Conservation (phyloP, 345 rosid genomes). For the Microcos paniculata region DNA sequence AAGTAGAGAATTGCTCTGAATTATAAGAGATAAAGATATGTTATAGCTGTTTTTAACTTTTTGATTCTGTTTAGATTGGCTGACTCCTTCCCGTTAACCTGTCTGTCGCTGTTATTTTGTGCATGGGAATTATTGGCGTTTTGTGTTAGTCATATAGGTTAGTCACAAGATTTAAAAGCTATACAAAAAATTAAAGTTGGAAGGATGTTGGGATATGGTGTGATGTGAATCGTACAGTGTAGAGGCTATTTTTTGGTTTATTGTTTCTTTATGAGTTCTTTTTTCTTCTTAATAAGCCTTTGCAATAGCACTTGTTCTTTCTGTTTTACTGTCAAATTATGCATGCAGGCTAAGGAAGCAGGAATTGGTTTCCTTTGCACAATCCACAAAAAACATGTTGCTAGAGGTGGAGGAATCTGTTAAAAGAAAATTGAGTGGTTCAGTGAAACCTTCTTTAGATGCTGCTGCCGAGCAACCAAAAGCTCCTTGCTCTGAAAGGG, state of each 20-base stretch:
- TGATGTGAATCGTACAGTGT: background rate
- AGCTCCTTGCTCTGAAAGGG: constrained; percentile 41
- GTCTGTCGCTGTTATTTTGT: background rate
- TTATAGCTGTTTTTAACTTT: background rate
- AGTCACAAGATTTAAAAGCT: background rate
- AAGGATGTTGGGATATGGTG: background rate
- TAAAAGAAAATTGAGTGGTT: constrained; percentile 31
- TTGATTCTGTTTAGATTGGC: background rate
- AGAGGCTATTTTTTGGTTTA: background rate
- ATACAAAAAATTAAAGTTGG: background rate
- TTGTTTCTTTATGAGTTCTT: constrained; percentile 4
- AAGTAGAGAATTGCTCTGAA: background rate
- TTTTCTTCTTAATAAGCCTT: background rate
- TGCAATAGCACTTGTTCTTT: background rate
- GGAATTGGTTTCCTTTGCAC: constrained; percentile 63
- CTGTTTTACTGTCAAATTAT: constrained; percentile 10
- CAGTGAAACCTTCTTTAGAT: constrained; percentile 31
- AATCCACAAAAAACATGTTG: constrained; percentile 49
- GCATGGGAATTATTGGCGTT: background rate
- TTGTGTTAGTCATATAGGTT: background rate
- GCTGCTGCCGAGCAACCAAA: constrained; percentile 32
- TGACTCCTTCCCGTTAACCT: background rate
- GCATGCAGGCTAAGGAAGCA: constrained; percentile 62
- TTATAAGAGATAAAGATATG: background rate
- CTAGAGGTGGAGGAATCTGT: constrained; percentile 54